Conservation (phyloP, 2,329 filamentous ascomycete genomes). For the Diaporthe caulivora region DNA sequence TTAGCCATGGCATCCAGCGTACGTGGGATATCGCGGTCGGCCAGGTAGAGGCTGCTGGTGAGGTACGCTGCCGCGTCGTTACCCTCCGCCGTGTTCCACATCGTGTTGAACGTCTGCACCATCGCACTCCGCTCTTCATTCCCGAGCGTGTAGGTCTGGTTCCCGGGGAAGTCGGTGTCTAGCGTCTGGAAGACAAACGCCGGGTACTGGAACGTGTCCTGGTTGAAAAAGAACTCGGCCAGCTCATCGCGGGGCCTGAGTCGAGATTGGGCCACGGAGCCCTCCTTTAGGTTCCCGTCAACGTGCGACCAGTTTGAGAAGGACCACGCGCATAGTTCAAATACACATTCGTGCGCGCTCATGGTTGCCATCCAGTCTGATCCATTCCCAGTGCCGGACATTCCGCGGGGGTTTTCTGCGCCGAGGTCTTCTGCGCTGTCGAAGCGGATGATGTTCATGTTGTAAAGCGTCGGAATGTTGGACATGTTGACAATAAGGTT, state of each 20-base stretch:
- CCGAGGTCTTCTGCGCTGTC: not conserved
- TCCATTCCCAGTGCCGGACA: not conserved
- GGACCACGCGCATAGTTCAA: not conserved
- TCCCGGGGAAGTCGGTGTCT: not conserved
- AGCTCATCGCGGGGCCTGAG: not conserved
- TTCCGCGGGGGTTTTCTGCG: too few relatives aligned
- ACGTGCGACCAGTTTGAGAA: constrained; percentile 3
- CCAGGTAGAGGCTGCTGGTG: not conserved
- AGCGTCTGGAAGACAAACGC: not conserved
- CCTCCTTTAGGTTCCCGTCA: not conserved
- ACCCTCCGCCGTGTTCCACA: not conserved
- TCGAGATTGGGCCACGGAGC: not conserved
- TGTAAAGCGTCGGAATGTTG: not conserved
- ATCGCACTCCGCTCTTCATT: not conserved
- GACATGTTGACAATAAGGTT: not conserved
- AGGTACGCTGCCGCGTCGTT: not conserved
- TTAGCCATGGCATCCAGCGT: not conserved
- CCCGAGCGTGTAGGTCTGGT: not conserved
- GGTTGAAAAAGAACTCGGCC: not conserved
- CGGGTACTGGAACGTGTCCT: not conserved
- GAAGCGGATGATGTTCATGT: not conserved
- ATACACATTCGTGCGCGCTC: not conserved
- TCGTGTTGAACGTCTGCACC: not conserved
- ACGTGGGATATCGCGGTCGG: not conserved
- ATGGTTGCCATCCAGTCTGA: not conserved